Evolutionary conservation across 139 green algal species (phyloP), one percentile per base, ranked within the genome.

Genomic region (Coelastrella sp.): DNA sequence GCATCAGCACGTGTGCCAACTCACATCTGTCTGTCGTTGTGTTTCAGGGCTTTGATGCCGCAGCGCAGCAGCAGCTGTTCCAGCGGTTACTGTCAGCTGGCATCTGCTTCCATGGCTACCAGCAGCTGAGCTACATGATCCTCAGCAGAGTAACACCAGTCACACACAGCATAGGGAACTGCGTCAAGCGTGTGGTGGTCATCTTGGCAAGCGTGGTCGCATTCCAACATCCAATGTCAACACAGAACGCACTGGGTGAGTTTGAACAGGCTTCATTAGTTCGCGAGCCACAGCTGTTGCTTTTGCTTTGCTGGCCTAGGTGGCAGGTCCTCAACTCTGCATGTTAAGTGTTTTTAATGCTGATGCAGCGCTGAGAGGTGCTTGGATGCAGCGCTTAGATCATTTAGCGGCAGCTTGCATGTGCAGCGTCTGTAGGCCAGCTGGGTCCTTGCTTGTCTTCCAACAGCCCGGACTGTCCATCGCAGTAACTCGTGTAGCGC

Each of bases 161-260:
- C 56, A 99, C 98, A 13, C 98, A 99, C 95, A 99, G 97, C 73
- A 98, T 99, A 61, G 98, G 98, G 92, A 99, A 99, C 96, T 99
- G 98, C 90, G 94, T 99, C 47, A 99, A 99, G 96, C 93, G 97
- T 22, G 97, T 99, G 32, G 96, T 99, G 79, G 97, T 99, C 74
- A 99, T 99, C 90, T 95, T 98, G 23, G 95, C 96, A 8, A 97
- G 95, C 7, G 94, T 99, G 16, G 81, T 99, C 22, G 95, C 98
- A 32, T 99, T 99, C 94, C 90, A 95, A 22, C 97, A 97, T 83
- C 97, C 97, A 32, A 96, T 99, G 91, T 94, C 90, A 20, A 74
- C 90, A 8, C 93, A 97, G 76, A 97, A 97, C 80, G 90, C 79
- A 73, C 65, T 92, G 23, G 92, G 92, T 93, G 85, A 85, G 84